phyloP scores from a whole-genome alignment of 176 grass and related monocot genomes.

The Musa schizocarpa region DNA sequence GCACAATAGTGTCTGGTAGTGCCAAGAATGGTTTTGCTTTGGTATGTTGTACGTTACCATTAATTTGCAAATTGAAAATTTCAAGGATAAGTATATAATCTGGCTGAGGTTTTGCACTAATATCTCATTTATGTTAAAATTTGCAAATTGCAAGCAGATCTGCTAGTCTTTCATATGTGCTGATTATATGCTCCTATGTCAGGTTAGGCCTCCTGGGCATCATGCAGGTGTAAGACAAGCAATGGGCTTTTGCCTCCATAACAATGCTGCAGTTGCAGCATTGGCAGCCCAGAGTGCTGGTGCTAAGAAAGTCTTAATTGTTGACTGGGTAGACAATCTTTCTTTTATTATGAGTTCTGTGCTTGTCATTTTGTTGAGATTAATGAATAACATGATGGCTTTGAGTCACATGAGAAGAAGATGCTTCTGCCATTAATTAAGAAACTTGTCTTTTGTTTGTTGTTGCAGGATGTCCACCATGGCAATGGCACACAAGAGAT shows the following conservation, averaged over 20 bases:
- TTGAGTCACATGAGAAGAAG: background rate
- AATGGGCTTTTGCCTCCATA: constrained; percentile 99
- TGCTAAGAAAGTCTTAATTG: constrained; percentile 93
- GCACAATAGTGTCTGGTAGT: constrained; percentile 53
- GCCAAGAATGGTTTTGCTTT: constrained; percentile 85
- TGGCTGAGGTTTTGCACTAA: background rate
- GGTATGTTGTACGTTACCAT: constrained; percentile 39
- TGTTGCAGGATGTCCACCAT: constrained; percentile 92
- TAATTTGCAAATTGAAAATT: constrained; percentile 1
- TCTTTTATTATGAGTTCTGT: constrained; percentile 24
- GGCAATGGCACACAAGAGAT: constrained; percentile 98
- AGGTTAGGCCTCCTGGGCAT: constrained; percentile 98
- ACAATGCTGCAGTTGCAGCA: constrained; percentile 86
- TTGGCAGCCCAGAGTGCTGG: constrained; percentile 87
- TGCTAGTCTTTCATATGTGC: background rate
- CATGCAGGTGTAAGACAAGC: constrained; percentile 87
- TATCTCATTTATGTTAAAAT: background rate
- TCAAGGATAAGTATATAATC: background rate
- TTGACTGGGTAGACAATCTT: constrained; percentile 78
- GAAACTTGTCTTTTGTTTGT: constrained; percentile 10
- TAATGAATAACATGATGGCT: background rate
- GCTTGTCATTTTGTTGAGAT: background rate
- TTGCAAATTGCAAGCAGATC: background rate
- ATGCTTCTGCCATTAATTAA: constrained; percentile 9
- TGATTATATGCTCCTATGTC: constrained; percentile 7